Percentiles rank a stretch among this genome's conserved stretches.
Conservation (phyloP, 805 yeast species). For the Kluyveromyces siamensis region DNA sequence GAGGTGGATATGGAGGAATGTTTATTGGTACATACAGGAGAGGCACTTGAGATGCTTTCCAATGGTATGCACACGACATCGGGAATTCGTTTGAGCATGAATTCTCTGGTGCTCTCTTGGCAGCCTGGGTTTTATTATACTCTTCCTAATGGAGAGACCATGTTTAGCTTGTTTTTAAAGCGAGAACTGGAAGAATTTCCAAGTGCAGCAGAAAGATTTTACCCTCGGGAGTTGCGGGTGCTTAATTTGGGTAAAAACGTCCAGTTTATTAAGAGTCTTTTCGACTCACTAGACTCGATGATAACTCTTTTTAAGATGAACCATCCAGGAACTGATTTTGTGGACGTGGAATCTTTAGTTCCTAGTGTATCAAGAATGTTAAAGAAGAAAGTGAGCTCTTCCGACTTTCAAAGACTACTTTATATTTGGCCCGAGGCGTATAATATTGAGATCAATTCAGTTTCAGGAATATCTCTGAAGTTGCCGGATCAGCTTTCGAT, state of each 20-base stretch:
- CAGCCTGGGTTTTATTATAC: conserved; percentile 14
- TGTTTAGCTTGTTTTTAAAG: conserved; percentile 10
- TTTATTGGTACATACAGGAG: conserved; percentile 23
- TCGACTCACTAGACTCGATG: conserved; percentile 19
- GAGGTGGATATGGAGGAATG: conserved; percentile 19
- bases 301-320: conserved; percentile 23
- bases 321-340: conserved; percentile 9
- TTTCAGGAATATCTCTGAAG: conserved; percentile 15
- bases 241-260: conserved; percentile 11
- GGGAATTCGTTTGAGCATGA: conserved; percentile 14
- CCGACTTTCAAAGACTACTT: conserved; percentile 19
- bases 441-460: conserved; percentile 13
- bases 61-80: conserved; percentile 17
- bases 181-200: conserved; percentile 22
- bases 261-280: conserved; percentile 16
- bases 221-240: conserved; percentile 13
- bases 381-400: conserved; percentile 17
- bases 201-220: conserved; percentile 12
- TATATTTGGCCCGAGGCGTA: conserved; percentile 25
- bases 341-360: conserved; percentile 15
- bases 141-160: conserved; percentile 4
- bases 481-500: conserved; percentile 14
- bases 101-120: conserved; percentile 14
- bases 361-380: conserved; percentile 26
- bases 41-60: conserved; percentile 12